Evolutionary conservation across 106 monocot genomes (phyloP).

Genomic region (Dendrobium nobile): DNA sequence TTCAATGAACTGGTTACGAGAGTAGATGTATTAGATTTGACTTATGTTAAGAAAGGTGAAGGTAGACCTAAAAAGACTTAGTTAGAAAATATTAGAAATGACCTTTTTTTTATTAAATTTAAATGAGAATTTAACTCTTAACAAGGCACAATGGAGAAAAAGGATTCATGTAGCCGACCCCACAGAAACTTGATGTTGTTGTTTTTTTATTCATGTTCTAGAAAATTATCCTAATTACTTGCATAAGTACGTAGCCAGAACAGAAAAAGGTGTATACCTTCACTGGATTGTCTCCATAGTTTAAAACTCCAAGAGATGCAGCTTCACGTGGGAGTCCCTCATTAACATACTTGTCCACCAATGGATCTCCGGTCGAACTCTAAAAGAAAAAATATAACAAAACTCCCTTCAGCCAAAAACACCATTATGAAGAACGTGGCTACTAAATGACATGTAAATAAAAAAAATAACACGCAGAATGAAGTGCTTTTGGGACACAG

Average conservation of each 20-base stretch:
- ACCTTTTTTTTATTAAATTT: no score
- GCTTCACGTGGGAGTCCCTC: constrained; percentile 75
- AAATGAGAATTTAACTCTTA: no score
- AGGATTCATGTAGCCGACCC: no score
- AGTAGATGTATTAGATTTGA: no score
- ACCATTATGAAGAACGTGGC: neutral
- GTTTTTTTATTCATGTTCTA: no score
- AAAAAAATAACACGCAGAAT: neutral
- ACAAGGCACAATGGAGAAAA: no score
- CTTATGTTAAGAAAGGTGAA: no score
- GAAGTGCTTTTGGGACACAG: neutral
- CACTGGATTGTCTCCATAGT: constrained; percentile 83
- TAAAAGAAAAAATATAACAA: neutral
- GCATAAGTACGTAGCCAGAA: neutral
- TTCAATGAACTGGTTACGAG: no score
- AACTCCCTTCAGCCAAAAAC: neutral
- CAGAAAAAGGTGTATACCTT: constrained; percentile 41
- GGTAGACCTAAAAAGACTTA: no score
- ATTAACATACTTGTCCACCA: constrained; percentile 72
- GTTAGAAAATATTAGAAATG: no score
- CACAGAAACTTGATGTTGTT: no score
- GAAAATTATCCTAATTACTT: no score
- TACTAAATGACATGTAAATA: neutral
- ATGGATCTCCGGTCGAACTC: constrained; percentile 46
- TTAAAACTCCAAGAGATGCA: constrained; percentile 71